Evolutionary conservation across 2,329 filamentous ascomycete species (phyloP).

Genomic region (Shiraia bambusicola): DNA sequence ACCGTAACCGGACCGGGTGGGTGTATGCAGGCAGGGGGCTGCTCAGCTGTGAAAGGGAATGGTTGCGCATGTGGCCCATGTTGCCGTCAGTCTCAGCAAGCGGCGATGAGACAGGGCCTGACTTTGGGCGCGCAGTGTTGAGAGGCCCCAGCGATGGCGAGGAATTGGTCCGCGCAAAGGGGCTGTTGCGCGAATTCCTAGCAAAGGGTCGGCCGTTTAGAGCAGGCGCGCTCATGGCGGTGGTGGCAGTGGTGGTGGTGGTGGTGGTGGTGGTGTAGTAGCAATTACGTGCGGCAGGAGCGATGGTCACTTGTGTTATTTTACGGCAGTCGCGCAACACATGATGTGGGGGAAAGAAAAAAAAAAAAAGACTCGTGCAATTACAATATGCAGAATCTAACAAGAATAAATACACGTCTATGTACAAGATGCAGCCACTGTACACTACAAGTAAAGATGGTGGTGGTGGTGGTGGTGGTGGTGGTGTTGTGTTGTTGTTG

Average conservation of each 20-base stretch:
- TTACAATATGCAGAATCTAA: slow-evolving; percentile 14
- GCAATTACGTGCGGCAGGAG: too few relatives aligned
- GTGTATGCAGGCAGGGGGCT: slow-evolving; percentile 34
- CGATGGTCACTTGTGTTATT: slow-evolving; percentile 21
- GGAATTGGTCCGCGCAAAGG: slow-evolving; percentile 68
- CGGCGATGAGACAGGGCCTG: slow-evolving; percentile 69
- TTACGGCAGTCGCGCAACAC: slow-evolving; percentile 12
- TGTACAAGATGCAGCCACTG: slow-evolving; percentile 29
- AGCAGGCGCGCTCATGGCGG: slow-evolving; percentile 56
- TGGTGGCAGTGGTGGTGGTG: slow-evolving; percentile 12
- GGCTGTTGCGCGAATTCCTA: slow-evolving; percentile 68
- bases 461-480: too few relatives aligned
- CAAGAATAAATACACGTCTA: slow-evolving; percentile 10
- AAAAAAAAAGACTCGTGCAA: slow-evolving; percentile 9
- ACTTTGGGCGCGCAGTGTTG: slow-evolving; percentile 66
- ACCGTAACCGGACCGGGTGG: slow-evolving; percentile 46
- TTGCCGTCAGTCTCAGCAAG: slow-evolving; percentile 46
- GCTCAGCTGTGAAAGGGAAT: slow-evolving; percentile 61
- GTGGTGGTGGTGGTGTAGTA: slow-evolving; percentile 24
- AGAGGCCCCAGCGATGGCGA: slow-evolving; percentile 61
- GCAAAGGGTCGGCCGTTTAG: slow-evolving; percentile 65
- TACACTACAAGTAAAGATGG: slow-evolving; percentile 4
- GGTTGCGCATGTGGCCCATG: slow-evolving; percentile 64
- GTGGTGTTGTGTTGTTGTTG: too few relatives aligned
- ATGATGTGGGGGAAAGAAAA: slow-evolving; percentile 24